Conservation (phyloP, 495 filamentous ascomycete species). For the Penicillium lagena region DNA sequence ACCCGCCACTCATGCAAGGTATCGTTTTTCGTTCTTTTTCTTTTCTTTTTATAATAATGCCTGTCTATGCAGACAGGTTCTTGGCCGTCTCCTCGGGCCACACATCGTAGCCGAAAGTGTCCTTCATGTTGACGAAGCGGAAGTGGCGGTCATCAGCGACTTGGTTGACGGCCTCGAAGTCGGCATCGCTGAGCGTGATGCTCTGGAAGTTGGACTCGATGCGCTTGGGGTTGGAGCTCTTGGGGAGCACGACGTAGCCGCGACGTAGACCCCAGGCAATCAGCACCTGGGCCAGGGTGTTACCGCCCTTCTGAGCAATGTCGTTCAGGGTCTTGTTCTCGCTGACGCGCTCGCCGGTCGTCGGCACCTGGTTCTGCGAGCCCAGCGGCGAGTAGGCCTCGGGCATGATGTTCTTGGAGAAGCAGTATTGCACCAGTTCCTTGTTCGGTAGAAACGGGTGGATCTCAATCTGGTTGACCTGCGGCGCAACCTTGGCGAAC, state of each 20-base stretch:
- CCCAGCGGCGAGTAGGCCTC: slow-evolving; percentile 73
- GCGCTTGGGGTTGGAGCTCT: slow-evolving; percentile 56
- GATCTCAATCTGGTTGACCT: slow-evolving; percentile 86
- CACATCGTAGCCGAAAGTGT: slow-evolving; percentile 52
- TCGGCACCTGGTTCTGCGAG: slow-evolving; percentile 54
- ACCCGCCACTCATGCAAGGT: not conserved
- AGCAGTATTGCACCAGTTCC: slow-evolving; percentile 60
- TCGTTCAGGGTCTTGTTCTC: slow-evolving; percentile 54
- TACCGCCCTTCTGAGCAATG: slow-evolving; percentile 56
- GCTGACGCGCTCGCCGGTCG: slow-evolving; percentile 55
- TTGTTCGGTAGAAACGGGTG: slow-evolving; percentile 87
- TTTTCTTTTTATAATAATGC: not conserved
- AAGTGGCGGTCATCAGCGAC: slow-evolving; percentile 55
- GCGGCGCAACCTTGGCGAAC: slow-evolving; percentile 60
- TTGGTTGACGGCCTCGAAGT: slow-evolving; percentile 52
- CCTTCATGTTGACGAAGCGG: slow-evolving; percentile 79
- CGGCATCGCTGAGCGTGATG: slow-evolving; percentile 48
- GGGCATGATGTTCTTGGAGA: slow-evolving; percentile 64
- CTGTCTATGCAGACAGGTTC: slow-evolving; percentile 28
- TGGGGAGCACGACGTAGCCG: slow-evolving; percentile 67
- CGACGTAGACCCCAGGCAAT: slow-evolving; percentile 66
- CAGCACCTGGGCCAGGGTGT: slow-evolving; percentile 60
- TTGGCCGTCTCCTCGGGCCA: slow-evolving; percentile 42
- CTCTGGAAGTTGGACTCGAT: slow-evolving; percentile 62
- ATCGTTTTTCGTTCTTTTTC: not conserved